phyloP scores from a whole-genome alignment of 2,329 filamentous ascomycete genomes.

The Beauveria medogensis region DNA sequence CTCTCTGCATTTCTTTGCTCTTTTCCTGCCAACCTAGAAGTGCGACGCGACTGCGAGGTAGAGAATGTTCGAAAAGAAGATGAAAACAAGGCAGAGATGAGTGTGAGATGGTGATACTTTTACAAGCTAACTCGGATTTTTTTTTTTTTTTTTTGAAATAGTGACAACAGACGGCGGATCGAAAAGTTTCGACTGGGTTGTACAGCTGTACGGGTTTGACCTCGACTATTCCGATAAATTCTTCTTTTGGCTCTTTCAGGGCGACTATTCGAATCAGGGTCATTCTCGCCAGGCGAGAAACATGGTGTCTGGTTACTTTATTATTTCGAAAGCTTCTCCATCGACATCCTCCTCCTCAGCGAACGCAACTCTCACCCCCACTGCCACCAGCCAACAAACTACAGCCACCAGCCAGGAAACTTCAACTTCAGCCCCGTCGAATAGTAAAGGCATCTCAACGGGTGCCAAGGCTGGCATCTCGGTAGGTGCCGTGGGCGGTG shows the following conservation, averaged over 20 bases:
- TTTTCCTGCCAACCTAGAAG: neutral
- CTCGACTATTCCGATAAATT: slow-evolving; percentile 13
- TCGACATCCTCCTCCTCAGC: neutral
- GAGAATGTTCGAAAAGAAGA: too few species aligned
- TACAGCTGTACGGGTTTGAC: slow-evolving; percentile 13
- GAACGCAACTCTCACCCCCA: neutral
- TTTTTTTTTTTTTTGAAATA: neutral
- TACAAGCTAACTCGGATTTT: too few species aligned
- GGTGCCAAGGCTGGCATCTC: neutral
- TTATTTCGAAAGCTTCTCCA: neutral
- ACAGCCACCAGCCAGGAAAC: neutral
- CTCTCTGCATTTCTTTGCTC: neutral
- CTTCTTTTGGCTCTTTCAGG: slow-evolving; percentile 18
- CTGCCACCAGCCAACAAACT: neutral
- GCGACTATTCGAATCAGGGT: slow-evolving; percentile 10
- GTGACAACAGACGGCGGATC: slow-evolving; percentile 12
- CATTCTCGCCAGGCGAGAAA: neutral
- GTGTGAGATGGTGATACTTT: too few species aligned
- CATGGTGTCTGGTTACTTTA: neutral
- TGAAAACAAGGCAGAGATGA: too few species aligned
- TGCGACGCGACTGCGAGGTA: neutral
- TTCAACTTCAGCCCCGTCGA: neutral
- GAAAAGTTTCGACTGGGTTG: slow-evolving; percentile 14
- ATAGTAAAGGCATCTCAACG: neutral
- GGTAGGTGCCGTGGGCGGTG: neutral